phyloP scores from a whole-genome alignment of 441 rosid genomes.

The Erodium trifolium region DNA sequence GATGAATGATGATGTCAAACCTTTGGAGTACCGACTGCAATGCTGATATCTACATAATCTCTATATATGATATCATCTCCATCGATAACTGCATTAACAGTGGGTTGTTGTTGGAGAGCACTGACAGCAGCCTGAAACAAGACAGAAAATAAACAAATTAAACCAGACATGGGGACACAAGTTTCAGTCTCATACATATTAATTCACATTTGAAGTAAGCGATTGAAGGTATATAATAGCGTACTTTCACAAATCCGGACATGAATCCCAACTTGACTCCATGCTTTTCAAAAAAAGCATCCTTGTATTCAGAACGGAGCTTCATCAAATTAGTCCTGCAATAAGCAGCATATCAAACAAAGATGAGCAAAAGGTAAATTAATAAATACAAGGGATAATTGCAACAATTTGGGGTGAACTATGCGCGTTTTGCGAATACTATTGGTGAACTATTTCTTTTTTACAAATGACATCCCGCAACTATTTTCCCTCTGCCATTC shows the following conservation, averaged over 20 bases:
- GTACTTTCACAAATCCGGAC: constrained; percentile 93
- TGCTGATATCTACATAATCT: constrained; percentile 87
- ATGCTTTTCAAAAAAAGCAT: constrained; percentile 85
- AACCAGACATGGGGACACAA: constrained; percentile 6
- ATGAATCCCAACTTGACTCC: constrained; percentile 94
- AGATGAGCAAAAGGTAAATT: too few species aligned
- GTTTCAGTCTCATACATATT: background rate
- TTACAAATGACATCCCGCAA: too few species aligned
- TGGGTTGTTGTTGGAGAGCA: constrained; percentile 93
- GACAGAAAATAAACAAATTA: background rate
- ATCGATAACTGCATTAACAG: constrained; percentile 91
- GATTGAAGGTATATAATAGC: constrained; percentile 12
- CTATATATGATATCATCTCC: constrained; percentile 95
- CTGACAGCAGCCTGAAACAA: constrained; percentile 84
- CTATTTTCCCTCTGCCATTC: too few species aligned
- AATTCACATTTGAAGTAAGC: background rate
- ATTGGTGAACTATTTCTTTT: too few species aligned
- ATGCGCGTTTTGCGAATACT: too few species aligned
- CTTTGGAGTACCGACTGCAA: constrained; percentile 96
- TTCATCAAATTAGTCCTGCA: constrained; percentile 94
- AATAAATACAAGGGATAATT: background rate
- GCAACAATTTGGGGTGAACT: too few species aligned
- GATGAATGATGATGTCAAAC: constrained; percentile 33
- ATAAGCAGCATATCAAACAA: background rate
- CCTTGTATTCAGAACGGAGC: constrained; percentile 92